phyloP scores from a whole-genome alignment of 768 basidiomycete genomes.

The Epithele typhae region DNA sequence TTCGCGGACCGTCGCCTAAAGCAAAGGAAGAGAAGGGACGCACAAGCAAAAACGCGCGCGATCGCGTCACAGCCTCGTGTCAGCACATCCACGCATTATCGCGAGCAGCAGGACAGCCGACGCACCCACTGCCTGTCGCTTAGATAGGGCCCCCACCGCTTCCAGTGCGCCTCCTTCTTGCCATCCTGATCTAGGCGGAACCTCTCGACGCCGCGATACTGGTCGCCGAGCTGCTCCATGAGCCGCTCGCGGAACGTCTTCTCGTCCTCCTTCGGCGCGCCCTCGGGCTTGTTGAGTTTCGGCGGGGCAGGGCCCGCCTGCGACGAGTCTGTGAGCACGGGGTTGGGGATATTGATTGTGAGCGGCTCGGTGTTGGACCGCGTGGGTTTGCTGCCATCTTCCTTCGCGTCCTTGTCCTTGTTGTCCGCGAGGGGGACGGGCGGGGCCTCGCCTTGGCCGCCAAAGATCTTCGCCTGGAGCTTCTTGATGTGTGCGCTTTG shows the following conservation, averaged over 20 bases:
- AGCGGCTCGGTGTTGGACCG: conserved; percentile 31
- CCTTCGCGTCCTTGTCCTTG: conserved; percentile 18
- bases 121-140: conserved; percentile 96
- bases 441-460: no score
- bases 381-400: conserved; percentile 20
- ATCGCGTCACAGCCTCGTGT: no score
- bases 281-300: conserved; percentile 30
- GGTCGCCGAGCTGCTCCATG: conserved; percentile 53
- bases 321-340: conserved; percentile 27
- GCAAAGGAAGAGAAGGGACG: no score
- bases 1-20: conserved; percentile 97
- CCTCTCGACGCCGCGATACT: conserved; percentile 81
- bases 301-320: conserved; percentile 36
- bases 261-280: not conserved
- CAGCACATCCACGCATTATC: no score
- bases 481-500: conserved; percentile 43
- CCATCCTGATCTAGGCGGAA: conserved; percentile 83
- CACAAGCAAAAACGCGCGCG: no score
- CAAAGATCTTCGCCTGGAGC: conserved; percentile 73
- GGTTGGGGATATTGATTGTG: conserved; percentile 72
- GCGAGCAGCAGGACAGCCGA: conserved; percentile 1
- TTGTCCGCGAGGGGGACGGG: conserved; percentile 1
- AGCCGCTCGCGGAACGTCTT: conserved; percentile 60
- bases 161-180: conserved; percentile 86
- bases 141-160: conserved; percentile 97